Evolutionary conservation across 768 basidiomycete species (phyloP), one percentile per base, ranked within the genome.

Genomic region (Sporobolomyces pararoseus): DNA sequence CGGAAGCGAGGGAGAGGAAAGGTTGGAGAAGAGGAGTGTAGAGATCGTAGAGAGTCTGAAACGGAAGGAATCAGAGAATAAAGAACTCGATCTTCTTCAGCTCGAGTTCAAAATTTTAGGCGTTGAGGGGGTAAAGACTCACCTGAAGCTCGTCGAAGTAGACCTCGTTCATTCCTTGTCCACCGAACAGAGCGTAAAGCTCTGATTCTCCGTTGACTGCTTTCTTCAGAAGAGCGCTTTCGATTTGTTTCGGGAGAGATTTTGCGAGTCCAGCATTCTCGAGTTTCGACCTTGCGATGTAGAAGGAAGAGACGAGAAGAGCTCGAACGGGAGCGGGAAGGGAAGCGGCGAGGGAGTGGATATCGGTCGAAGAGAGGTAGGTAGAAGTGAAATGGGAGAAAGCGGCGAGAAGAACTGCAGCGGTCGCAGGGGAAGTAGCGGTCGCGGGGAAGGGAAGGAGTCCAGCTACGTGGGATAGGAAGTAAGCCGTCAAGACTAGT

Each of bases 141-240:
- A 70, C 79, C 81, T 95, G 90, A 25, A 99, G 79, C 78, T 98
- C 96, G 79, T 95, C 90, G 79, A 97, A 92, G 82, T 98, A 99
- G 68, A 95, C 89, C 78, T 98, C 96, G 80, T 98, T 98, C 68
- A 89, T 91, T 66, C 96, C 96, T 80, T 99, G 96, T 19, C 96
- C 96, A 60, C 95, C 95, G 78, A 99, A 99, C 47, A 99, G 83
- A 60, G 91, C 95, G 81, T 89, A 97, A 76, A 97, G 65, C 49
- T 75, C 68, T 19, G 73, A 53, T 14, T 87, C 84, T 53, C 85
- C 84, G n/a, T 83, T 78, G 44, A 80, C 31, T 4, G 47, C 68
- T 29, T 68, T 87, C 16, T 82, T 79, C 66, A 94, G 80, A 29
- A 94, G 85, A 16, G 89, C 87, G 32, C 89, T 87, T 54, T 84